Conservation (phyloP, 306 rosid genomes). For the Canavalia ensiformis region DNA sequence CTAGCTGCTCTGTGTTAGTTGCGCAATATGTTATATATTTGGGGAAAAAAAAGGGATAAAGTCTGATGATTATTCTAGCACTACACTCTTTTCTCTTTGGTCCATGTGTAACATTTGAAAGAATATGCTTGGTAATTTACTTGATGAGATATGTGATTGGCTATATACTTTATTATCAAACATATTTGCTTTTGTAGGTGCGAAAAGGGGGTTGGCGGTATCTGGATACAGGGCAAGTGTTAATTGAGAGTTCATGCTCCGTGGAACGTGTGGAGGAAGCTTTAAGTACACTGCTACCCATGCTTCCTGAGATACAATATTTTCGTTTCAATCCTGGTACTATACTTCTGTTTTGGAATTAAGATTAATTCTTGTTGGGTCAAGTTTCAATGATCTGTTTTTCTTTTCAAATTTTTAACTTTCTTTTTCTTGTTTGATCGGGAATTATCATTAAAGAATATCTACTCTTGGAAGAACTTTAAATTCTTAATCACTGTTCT, state of each 20-base stretch:
- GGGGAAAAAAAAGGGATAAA: not conserved
- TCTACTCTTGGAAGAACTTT: slow-evolving; percentile 46
- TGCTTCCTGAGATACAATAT: slow-evolving; percentile 97
- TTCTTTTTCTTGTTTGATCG: slow-evolving; percentile 28
- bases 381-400: slow-evolving; percentile 37
- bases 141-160: slow-evolving; percentile 8
- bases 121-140: slow-evolving; percentile 29
- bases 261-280: slow-evolving; percentile 99
- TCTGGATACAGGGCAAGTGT: slow-evolving; percentile 96
- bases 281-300: slow-evolving; percentile 89
- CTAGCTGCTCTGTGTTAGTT: slow-evolving; percentile 32
- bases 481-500: slow-evolving; percentile 45
- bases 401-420: slow-evolving; percentile 28
- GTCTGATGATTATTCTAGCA: not conserved
- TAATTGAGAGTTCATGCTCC: slow-evolving; percentile 96
- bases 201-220: slow-evolving; percentile 99
- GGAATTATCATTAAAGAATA: slow-evolving; percentile 29
- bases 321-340: slow-evolving; percentile 96
- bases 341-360: slow-evolving; percentile 38
- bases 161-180: slow-evolving; percentile 34
- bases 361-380: slow-evolving; percentile 38
- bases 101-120: slow-evolving; percentile 15
- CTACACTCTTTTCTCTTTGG: slow-evolving; percentile 19
- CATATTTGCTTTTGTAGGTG: slow-evolving; percentile 60
- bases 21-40: slow-evolving; percentile 22